Evolutionary conservation across 2,329 filamentous ascomycete species (phyloP).

Genomic region (Aspergillus sp.): DNA sequence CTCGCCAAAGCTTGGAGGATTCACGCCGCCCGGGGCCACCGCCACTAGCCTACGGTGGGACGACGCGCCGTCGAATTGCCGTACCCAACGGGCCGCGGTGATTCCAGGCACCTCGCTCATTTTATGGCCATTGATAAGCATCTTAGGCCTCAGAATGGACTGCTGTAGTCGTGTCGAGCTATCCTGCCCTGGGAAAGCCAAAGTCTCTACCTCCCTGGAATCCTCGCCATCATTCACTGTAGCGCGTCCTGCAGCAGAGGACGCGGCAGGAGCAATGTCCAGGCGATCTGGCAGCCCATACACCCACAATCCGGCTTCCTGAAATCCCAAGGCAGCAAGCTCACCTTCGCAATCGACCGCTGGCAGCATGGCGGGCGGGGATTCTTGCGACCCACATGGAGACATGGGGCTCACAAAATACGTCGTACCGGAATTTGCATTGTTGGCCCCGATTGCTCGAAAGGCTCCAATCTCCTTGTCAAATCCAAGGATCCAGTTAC

Average conservation of each 20-base stretch:
- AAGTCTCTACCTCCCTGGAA: background rate
- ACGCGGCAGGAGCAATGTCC: constrained; percentile 52
- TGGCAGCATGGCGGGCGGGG: constrained; percentile 68
- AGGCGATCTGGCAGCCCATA: constrained; percentile 76
- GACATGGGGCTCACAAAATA: constrained; percentile 71
- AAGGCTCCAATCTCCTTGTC: constrained; percentile 76
- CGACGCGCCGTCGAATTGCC: constrained; percentile 53
- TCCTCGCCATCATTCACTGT: background rate
- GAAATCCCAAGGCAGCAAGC: constrained; percentile 71
- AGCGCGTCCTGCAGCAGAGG: background rate
- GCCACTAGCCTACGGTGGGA: constrained; percentile 59
- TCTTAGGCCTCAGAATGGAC: constrained; percentile 55
- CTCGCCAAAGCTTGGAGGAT: constrained; percentile 62
- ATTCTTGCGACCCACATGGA: constrained; percentile 51
- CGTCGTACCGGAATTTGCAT: constrained; percentile 71
- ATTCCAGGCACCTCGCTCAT: constrained; percentile 66
- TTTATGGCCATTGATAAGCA: constrained; percentile 66
- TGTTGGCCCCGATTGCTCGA: constrained; percentile 71
- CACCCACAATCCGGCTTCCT: constrained; percentile 71
- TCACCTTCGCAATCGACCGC: constrained; percentile 69
- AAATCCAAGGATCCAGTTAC: constrained; percentile 75
- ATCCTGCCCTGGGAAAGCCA: constrained; percentile 13
- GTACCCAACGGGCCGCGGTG: constrained; percentile 71
- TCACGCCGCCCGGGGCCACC: constrained; percentile 68
- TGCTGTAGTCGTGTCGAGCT: constrained; percentile 33